These are phyloP conservation scores for Chlorella sorokiniana DNA, from an alignment of 139 green algal genomes.

Conservation along the genomic window DNA sequence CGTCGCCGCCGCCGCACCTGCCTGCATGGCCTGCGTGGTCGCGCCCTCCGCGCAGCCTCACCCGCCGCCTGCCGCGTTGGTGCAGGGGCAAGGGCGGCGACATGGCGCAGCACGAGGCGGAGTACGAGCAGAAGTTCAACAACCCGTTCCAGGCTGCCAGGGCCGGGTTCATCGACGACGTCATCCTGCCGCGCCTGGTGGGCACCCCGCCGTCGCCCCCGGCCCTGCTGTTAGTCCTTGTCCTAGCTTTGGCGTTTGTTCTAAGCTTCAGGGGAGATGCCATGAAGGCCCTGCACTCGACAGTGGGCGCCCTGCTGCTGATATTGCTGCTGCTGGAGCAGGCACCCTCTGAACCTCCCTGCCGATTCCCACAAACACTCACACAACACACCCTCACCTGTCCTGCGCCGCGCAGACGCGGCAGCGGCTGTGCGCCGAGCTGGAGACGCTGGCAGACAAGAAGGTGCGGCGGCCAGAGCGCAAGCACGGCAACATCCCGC, in stretches of 20 bases:
- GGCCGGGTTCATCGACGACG: conserved; percentile 68
- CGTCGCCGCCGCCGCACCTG: not conserved
- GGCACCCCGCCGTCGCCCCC: too few relatives aligned
- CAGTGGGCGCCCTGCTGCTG: too few relatives aligned
- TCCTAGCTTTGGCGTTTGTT: too few relatives aligned
- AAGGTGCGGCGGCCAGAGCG: conserved; percentile 34
- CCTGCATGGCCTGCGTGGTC: not conserved
- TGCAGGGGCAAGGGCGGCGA: conserved; percentile 7
- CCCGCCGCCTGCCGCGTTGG: not conserved
- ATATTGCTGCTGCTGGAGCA: too few relatives aligned
- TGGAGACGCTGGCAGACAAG: conserved; percentile 57
- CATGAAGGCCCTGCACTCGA: too few relatives aligned
- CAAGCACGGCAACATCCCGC: conserved; percentile 58
- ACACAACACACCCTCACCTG: too few relatives aligned
- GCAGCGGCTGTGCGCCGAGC: conserved; percentile 53
- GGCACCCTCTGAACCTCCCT: too few relatives aligned
- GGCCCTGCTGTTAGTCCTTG: too few relatives aligned
- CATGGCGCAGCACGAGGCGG: not conserved
- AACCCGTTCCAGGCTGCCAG: conserved; percentile 59
- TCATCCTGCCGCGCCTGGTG: conserved; percentile 55
- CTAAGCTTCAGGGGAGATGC: too few relatives aligned
- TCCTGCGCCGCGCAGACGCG: conserved; percentile 48
- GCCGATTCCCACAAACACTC: too few relatives aligned
- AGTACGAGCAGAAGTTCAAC: conserved; percentile 66
- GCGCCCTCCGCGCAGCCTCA: not conserved